Base-by-base conservation (phyloP, 805 yeast species). In the Wickerhamomyces ciferrii region DNA sequence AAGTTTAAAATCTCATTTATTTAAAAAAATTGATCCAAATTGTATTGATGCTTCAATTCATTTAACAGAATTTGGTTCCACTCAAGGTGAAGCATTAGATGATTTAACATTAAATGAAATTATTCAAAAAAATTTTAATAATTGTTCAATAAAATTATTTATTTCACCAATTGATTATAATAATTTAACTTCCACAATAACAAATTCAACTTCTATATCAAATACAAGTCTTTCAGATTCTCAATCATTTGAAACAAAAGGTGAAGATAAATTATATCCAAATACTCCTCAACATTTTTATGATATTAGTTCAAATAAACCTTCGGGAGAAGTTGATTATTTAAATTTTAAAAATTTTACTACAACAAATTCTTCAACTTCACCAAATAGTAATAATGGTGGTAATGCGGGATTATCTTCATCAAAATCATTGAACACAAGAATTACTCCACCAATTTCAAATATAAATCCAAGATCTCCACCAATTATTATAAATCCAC, bases 251-350 rank as follows among this genome's bases (percentile, higher is more conserved):
- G 80, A 72, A 43, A 66, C 76, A 23, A 70, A 72, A 13, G 72
- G 39, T 37, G 39, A 59, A 39, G 71, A 68, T 23, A 63, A 56
- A 17, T 55, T 66, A 25, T 81, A 79, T 54, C 87, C 83, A 19
- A 75, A 78, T 14, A 85, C 92, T 0, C 94, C 94, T 1, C 83
- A 83, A 51, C 79, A 84, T 54, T 63, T 83, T 46, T 68, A 83
- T 29, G 80, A 76, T 44, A 65, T 65, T 9, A 53, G 63, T 4
- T 61, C 67, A 25, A 77, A 71, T 19, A 61, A 64, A 15, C 65
- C 64, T 27, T 62, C 68, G 2, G 49, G 68, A 2, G 49, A 44
- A 2, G 50, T 63, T 38, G 87, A 82, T 60, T 82, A 82, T 53
- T 55, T 79, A 62, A 81, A 74, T 53, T 78, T 80, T 60, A 82